A percentile compares a stretch with the other conserved stretches of the same genome.
Conservation (phyloP, 805 yeast genomes). For the Wickerhamiella occidentalis region DNA sequence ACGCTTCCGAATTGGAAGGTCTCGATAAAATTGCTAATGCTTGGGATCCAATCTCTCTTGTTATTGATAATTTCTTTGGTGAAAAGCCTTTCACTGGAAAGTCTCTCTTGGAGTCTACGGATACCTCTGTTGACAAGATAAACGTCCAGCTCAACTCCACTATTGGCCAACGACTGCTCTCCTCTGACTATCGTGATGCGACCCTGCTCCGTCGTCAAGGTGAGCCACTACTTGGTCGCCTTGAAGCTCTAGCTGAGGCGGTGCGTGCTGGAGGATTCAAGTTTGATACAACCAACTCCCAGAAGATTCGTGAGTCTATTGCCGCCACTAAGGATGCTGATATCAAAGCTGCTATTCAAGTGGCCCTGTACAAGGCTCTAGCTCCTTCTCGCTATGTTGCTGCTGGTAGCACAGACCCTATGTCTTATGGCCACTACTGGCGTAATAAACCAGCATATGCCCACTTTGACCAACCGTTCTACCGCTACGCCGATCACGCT, state of each 20-base stretch:
- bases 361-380: slow-evolving; percentile 69
- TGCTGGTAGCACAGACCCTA: slow-evolving; percentile 78
- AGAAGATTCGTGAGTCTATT: slow-evolving; percentile 60
- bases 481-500: slow-evolving; percentile 83
- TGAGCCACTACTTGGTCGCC: slow-evolving; percentile 67
- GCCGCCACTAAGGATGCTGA: slow-evolving; percentile 48
- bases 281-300: slow-evolving; percentile 63
- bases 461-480: slow-evolving; percentile 84
- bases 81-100: slow-evolving; percentile 16
- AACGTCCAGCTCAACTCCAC: slow-evolving; percentile 71
- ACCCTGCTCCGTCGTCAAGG: slow-evolving; percentile 82
- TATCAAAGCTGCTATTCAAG: slow-evolving; percentile 62
- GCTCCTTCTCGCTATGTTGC: slow-evolving; percentile 75
- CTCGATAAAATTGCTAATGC: slow-evolving; percentile 9
- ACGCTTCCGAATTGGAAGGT: background rate
- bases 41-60: slow-evolving; percentile 5
- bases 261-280: slow-evolving; percentile 41
- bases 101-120: slow-evolving; percentile 9
- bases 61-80: slow-evolving; percentile 14
- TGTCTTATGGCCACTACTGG: slow-evolving; percentile 64
- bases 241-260: slow-evolving; percentile 66
- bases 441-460: slow-evolving; percentile 78
- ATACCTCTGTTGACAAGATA: slow-evolving; percentile 43
- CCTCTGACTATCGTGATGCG: slow-evolving; percentile 60
- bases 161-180: slow-evolving; percentile 64